Evolutionary conservation across 768 basidiomycete genomes (phyloP).

Genomic region (Tulasnella calospora): DNA sequence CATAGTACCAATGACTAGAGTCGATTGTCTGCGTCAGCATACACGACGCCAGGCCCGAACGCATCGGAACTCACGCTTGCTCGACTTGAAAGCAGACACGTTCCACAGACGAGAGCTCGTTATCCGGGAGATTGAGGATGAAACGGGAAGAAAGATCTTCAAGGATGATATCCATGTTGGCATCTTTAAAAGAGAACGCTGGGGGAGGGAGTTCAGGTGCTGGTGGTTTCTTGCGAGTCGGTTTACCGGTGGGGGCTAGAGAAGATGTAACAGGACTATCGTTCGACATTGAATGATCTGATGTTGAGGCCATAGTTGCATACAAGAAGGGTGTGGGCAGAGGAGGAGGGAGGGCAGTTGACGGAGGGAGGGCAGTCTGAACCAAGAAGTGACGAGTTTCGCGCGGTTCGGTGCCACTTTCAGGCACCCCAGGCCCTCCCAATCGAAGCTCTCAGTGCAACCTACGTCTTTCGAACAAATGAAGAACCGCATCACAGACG

Average conservation of each 20-base stretch:
- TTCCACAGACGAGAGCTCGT: slow-evolving; percentile 85
- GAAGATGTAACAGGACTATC: neutral
- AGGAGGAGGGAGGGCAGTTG: neutral
- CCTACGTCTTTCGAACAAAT: neutral
- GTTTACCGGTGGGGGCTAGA: neutral
- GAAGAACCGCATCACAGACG: slow-evolving; percentile 14
- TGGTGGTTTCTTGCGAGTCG: slow-evolving; percentile 20
- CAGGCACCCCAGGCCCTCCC: neutral
- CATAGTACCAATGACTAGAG: slow-evolving; percentile 97
- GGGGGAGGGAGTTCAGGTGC: slow-evolving; percentile 20
- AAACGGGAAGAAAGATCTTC: slow-evolving; percentile 94
- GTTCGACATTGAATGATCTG: neutral
- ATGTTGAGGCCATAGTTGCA: slow-evolving; percentile 5
- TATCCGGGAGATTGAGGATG: slow-evolving; percentile 90
- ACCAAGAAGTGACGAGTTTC: neutral
- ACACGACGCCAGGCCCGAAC: slow-evolving; percentile 26
- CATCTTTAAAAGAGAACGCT: slow-evolving; percentile 58
- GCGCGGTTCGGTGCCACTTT: slow-evolving; percentile 3
- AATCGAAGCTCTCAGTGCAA: neutral
- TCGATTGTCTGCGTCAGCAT: slow-evolving; percentile 27
- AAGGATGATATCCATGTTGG: slow-evolving; percentile 76
- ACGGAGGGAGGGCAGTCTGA: neutral
- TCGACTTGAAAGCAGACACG: slow-evolving; percentile 98
- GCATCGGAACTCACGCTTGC: slow-evolving; percentile 73
- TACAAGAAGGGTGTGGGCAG: neutral